A percentile compares a stretch with the other conserved stretches of the same genome.
Evolutionary conservation across 768 basidiomycete species (phyloP).

Genomic region (Naganishia vaughanmartiniae): DNA sequence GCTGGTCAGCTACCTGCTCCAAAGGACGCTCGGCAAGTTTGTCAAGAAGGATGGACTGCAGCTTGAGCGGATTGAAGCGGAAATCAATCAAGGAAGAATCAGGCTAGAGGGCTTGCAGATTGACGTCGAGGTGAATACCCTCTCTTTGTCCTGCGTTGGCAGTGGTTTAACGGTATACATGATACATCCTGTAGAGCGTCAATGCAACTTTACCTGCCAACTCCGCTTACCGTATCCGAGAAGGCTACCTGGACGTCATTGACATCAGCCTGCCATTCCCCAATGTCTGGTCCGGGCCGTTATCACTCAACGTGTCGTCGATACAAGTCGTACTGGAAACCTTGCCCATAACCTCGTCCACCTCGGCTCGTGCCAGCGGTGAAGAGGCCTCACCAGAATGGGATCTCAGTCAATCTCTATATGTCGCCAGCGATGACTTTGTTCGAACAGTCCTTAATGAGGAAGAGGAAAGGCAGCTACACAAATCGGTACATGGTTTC

Average conservation of each 20-base stretch:
- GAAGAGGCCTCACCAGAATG: constrained; percentile 29
- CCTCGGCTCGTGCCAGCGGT: constrained; percentile 6
- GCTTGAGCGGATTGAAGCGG: constrained; percentile 79
- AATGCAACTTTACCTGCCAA: constrained; percentile 63
- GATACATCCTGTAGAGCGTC: constrained; percentile 62
- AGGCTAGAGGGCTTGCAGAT: constrained; percentile 81
- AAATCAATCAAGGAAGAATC: constrained; percentile 85
- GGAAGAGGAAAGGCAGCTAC: constrained; percentile 68
- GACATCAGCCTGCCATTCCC: constrained; percentile 68
- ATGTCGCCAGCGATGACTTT: constrained; percentile 80
- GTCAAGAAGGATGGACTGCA: constrained; percentile 80
- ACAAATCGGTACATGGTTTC: constrained; percentile 63
- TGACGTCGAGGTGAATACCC: constrained; percentile 64
- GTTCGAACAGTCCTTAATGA: constrained; percentile 65
- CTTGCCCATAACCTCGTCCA: neutral
- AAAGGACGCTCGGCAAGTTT: constrained; percentile 76
- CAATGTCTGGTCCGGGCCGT: constrained; percentile 43
- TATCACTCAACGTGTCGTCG: constrained; percentile 43
- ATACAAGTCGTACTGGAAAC: constrained; percentile 38
- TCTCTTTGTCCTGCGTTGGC: constrained; percentile 19
- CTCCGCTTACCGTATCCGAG: constrained; percentile 66
- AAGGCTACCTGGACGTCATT: constrained; percentile 71
- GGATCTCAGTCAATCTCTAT: constrained; percentile 73
- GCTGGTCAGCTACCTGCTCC: constrained; percentile 84
- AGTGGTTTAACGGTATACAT: neutral